These are phyloP conservation scores for Colletotrichum kahawae DNA, from an alignment of 2,329 filamentous ascomycete genomes.

Conservation along the genomic window DNA sequence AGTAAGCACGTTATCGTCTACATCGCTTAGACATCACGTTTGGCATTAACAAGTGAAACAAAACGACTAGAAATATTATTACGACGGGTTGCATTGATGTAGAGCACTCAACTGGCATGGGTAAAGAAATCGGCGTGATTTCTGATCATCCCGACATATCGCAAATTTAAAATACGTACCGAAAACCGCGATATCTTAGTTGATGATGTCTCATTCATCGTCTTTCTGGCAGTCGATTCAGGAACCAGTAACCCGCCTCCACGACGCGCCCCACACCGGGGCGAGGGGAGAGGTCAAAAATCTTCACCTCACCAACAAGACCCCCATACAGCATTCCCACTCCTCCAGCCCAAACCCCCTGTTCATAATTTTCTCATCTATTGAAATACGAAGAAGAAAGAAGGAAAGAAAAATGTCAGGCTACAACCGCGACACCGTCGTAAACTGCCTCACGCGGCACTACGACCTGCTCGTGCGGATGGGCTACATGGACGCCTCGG, in stretches of 20 bases:
- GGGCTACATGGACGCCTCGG: constrained; percentile 9
- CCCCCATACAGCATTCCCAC: neutral
- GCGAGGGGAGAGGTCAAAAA: constrained; percentile 3
- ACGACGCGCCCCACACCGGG: constrained; percentile 9
- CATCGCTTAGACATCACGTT: fast-evolving
- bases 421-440: constrained; percentile 6
- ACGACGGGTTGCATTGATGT: neutral
- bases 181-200: neutral
- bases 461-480: constrained; percentile 19
- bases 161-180: neutral
- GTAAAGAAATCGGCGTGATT: neutral
- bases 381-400: neutral
- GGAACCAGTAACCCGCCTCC: constrained; percentile 1
- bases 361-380: neutral
- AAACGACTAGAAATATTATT: neutral
- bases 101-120: neutral
- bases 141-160: neutral
- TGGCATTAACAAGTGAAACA: neutral
- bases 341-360: neutral
- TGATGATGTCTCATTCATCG: neutral
- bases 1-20: neutral
- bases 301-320: neutral
- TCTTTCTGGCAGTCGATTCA: neutral
- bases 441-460: constrained; percentile 16
- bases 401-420: neutral